Conservation (phyloP, 768 basidiomycete species). For the Xanthoconium stramineum region DNA sequence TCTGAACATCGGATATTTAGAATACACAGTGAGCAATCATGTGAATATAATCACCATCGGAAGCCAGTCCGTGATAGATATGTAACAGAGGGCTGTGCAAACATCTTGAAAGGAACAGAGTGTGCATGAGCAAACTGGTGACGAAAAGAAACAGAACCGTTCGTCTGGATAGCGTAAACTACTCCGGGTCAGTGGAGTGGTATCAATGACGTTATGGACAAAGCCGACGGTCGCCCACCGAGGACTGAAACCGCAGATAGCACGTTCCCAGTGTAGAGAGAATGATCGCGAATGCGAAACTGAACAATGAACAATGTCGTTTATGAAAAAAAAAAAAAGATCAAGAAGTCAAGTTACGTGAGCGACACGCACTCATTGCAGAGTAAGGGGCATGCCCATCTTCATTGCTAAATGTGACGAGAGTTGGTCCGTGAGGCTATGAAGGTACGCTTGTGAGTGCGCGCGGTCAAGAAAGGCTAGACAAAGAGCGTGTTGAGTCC, state of each 20-base stretch:
- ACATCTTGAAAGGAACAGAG: constrained; percentile 35
- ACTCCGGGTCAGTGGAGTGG: too few species aligned
- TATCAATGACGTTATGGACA: constrained; percentile 1
- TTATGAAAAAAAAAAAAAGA: neutral
- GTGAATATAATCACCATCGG: too few species aligned
- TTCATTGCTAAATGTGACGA: constrained; percentile 46
- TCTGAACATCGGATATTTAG: too few species aligned
- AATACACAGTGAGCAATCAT: too few species aligned
- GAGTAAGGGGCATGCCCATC: constrained; percentile 33
- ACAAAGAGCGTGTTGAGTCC: constrained; percentile 48
- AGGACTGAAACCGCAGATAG: constrained; percentile 25
- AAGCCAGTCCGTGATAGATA: too few species aligned
- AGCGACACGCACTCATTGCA: constrained; percentile 20
- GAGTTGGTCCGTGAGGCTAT: neutral
- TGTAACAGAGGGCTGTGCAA: constrained; percentile 29
- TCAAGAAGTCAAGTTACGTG: neutral
- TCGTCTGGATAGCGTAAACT: constrained; percentile 39
- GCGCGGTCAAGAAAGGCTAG: constrained; percentile 50
- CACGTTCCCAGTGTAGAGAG: neutral
- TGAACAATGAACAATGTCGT: constrained; percentile 27
- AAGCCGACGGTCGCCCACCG: constrained; percentile 21
- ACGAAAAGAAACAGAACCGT: constrained; percentile 10
- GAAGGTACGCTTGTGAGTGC: constrained; percentile 42
- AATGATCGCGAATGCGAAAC: neutral
- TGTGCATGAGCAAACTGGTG: constrained; percentile 9